These are phyloP conservation scores for Chrysopogon serrulatus DNA, from an alignment of 176 grass and related monocot genomes.

Conservation along the genomic window DNA sequence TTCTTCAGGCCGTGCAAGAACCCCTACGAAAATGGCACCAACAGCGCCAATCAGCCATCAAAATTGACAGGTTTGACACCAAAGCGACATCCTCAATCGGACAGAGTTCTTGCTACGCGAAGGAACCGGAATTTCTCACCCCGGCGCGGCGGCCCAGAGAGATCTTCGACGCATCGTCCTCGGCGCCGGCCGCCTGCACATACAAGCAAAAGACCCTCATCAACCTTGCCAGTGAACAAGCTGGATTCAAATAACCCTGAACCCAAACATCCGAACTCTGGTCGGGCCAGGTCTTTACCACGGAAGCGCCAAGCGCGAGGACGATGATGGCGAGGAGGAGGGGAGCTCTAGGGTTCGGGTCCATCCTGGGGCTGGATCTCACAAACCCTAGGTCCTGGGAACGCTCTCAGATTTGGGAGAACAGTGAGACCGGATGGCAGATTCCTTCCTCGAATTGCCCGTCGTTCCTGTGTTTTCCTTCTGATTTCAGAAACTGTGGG, in stretches of 20 bases:
- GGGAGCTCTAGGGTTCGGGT: slow-evolving; percentile 12
- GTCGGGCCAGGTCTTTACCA: neutral
- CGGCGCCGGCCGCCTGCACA: neutral
- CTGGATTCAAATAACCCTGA: neutral
- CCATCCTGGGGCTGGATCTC: slow-evolving; percentile 25
- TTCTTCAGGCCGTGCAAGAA: slow-evolving; percentile 43
- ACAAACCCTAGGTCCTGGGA: slow-evolving; percentile 9
- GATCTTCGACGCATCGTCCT: neutral
- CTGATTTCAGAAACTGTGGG: neutral
- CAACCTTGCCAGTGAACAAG: neutral
- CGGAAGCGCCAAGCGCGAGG: slow-evolving; percentile 1
- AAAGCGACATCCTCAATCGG: neutral
- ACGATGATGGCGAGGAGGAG: neutral
- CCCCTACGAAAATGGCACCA: slow-evolving; percentile 1
- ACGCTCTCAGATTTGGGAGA: neutral
- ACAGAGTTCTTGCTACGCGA: neutral
- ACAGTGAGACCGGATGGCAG: neutral
- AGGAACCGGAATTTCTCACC: slow-evolving; percentile 1
- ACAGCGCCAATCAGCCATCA: neutral
- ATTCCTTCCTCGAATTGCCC: neutral
- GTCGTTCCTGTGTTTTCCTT: neutral
- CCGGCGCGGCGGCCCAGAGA: slow-evolving; percentile 42
- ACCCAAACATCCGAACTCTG: neutral
- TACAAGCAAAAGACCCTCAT: neutral
- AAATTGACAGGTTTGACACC: neutral